These are phyloP conservation scores for Grosmannia penicillata DNA, from an alignment of 2,329 filamentous ascomycete species.

Conservation along the genomic window DNA sequence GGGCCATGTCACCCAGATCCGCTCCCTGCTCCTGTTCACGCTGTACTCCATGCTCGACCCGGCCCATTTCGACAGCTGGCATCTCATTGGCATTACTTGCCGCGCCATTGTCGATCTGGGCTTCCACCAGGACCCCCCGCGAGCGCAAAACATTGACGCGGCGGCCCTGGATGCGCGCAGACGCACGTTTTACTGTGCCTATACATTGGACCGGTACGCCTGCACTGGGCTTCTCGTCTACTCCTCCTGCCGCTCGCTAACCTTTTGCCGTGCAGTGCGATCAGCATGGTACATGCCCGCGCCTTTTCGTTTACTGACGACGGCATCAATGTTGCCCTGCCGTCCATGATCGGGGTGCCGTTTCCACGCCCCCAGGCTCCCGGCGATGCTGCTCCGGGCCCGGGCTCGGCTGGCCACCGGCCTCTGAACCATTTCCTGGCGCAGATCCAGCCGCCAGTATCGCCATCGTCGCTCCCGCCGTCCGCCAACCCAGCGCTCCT, in stretches of 20 bases:
- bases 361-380: neutral
- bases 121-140: conserved; percentile 79
- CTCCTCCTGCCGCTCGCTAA: neutral
- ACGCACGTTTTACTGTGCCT: conserved; percentile 80
- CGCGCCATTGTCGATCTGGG: conserved; percentile 80
- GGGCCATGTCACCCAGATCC: conserved; percentile 72
- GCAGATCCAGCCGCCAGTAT: conserved; percentile 14
- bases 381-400: neutral
- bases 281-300: conserved; percentile 74
- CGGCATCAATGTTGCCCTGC: conserved; percentile 67
- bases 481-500: conserved; percentile 57
- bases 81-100: conserved; percentile 78
- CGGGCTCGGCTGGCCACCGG: conserved; percentile 16
- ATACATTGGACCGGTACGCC: conserved; percentile 67
- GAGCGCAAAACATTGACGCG: conserved; percentile 51
- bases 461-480: conserved; percentile 27
- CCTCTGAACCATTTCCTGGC: conserved; percentile 22
- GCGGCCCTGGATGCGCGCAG: conserved; percentile 62
- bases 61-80: conserved; percentile 86
- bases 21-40: conserved; percentile 72
- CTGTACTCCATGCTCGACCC: conserved; percentile 86
- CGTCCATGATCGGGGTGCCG: conserved; percentile 26
- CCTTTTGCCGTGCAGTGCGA: conserved; percentile 38
- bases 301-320: conserved; percentile 92
- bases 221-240: neutral